Percentiles rank a stretch among this genome's conserved stretches.
Evolutionary conservation across 371 early-diverging fungal genomes (phyloP).

Genomic region (Amoeboaphelidium occidentale): DNA sequence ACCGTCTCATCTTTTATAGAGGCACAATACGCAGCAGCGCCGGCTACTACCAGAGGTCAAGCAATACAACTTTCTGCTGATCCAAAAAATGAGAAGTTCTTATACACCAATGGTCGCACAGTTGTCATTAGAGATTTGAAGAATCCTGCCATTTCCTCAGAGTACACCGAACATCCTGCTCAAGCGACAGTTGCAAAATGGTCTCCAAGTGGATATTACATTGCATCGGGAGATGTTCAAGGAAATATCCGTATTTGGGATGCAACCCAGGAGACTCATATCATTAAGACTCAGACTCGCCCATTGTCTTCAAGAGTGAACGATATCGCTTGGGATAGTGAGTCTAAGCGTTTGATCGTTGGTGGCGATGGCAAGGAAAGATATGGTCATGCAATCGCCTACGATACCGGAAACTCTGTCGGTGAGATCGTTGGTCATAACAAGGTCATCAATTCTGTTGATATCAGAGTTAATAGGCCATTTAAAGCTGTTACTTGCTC

Average conservation of each 20-base stretch:
- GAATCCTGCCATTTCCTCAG: conserved; percentile 52
- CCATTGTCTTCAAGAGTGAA: conserved; percentile 46
- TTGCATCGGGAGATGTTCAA: conserved; percentile 66
- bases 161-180: conserved; percentile 57
- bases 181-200: conserved; percentile 62
- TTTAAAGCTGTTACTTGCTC: conserved; percentile 75
- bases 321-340: conserved; percentile 83
- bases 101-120: conserved; percentile 70
- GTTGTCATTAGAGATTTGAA: conserved; percentile 63
- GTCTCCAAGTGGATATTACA: conserved; percentile 77
- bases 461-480: conserved; percentile 58
- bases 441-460: conserved; percentile 57
- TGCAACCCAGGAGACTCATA: conserved; percentile 48
- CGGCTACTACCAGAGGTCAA: conserved; percentile 53
- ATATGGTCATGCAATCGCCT: conserved; percentile 67
- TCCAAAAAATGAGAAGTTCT: conserved; percentile 58
- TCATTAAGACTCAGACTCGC: conserved; percentile 52
- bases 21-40: conserved; percentile 34
- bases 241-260: conserved; percentile 92
- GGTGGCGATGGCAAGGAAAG: conserved; percentile 84
- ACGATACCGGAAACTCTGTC: conserved; percentile 66
- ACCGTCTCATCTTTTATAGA: too few species aligned
- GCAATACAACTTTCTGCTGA: conserved; percentile 50
- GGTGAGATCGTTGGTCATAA: conserved; percentile 79
- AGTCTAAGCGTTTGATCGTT: conserved; percentile 75